Percentiles rank a stretch among this genome's conserved stretches.
phyloP scores from a whole-genome alignment of 164 flowering plant species.

The Macadamia integrifolia region DNA sequence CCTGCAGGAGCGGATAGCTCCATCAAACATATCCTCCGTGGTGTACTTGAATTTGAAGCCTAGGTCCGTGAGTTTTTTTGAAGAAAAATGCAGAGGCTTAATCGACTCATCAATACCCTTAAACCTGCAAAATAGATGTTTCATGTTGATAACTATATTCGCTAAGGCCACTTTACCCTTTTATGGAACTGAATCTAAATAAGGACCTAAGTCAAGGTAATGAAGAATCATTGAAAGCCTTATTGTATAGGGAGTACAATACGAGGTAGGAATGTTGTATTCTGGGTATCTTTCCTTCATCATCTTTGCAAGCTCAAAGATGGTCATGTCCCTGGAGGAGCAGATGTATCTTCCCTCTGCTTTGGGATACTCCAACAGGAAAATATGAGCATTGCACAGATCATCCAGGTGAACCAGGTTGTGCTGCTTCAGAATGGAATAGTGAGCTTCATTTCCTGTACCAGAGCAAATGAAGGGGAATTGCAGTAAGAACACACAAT shows the following conservation, averaged over 20 bases:
- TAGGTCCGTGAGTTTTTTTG: slow-evolving; percentile 44
- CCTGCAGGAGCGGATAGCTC: slow-evolving; percentile 53
- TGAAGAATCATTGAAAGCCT: no score
- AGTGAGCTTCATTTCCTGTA: slow-evolving; percentile 9
- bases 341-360: slow-evolving; percentile 23
- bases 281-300: slow-evolving; percentile 9
- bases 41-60: slow-evolving; percentile 60
- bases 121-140: slow-evolving; percentile 33
- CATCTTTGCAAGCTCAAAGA: slow-evolving; percentile 6
- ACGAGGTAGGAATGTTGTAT: slow-evolving; percentile 14
- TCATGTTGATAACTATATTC: no score
- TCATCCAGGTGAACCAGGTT: slow-evolving; percentile 13
- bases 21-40: slow-evolving; percentile 60
- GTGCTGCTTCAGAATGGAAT: neutral
- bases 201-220: no score
- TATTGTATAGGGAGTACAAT: neutral
- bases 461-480: neutral
- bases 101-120: slow-evolving; percentile 39
- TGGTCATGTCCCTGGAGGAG: slow-evolving; percentile 11
- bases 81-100: slow-evolving; percentile 33
- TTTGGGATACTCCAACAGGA: slow-evolving; percentile 17
- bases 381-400: slow-evolving; percentile 17
- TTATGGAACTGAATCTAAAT: no score
- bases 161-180: no score
- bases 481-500: neutral